Evolutionary conservation across 1,284 basidiomycete genomes (phyloP), one percentile per base, ranked within the genome.

Genomic region (Irpex lacteus): DNA sequence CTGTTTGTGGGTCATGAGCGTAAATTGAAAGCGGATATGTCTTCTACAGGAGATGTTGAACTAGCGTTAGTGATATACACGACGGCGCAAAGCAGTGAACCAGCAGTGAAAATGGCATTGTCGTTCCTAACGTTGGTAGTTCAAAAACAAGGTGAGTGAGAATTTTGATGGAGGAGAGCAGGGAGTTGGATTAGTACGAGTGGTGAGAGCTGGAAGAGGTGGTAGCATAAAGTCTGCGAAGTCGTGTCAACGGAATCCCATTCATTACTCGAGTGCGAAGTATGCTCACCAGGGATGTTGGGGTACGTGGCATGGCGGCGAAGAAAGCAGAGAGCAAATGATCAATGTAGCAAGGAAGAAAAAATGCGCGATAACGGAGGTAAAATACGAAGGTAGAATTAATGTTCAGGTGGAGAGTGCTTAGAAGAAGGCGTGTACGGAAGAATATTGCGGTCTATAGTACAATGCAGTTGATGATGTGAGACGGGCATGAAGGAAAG

Each of bases 21-120:
- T 36, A 53, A 56, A 56, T 36, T 32, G 54, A 56, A 32, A 56
- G 54, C 54, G 54, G 54, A 56, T 15, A 56, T 56, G 36, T 56
- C 32, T 34, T 34, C 54, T 56, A 56, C 54, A 56, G 54, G 8
- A 56, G 18, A 37, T 8, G 18, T 15, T 7, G 32, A 56, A 32
- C 9, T 13, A 11, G 13, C 8, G 26, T 32, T 11, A 56, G 36
- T 8, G 21, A 15, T 15, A 53, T 9, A 53, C 19, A 53, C 32
- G 54, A 56, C 54, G 36, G 32, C 15, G 26, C 54, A 47, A 32
- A 56, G 54, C 21, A 56, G 36, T 56, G 26, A n/a, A 56, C 54
- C 54, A 56, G 54, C 54, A 56, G 19, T 53, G 54, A 32, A 37
- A 56, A 56, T 9, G 36, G 32, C 54, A 56, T 18, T 37, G 54